Conservation (phyloP, 1,284 basidiomycete species). For the Malassezia dermatis region DNA sequence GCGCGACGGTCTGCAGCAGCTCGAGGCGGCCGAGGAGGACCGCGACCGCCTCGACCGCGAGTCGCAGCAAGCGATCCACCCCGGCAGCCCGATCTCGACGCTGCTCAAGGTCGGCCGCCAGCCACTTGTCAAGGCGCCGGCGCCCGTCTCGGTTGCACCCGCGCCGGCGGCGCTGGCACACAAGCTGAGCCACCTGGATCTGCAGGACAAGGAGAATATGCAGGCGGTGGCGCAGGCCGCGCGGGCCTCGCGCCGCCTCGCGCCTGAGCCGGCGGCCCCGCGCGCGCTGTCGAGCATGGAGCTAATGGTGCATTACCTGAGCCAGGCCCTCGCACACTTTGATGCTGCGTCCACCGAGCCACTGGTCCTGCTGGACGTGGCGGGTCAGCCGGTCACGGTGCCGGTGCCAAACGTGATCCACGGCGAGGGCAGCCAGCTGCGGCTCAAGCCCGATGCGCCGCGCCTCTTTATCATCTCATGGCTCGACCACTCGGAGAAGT, state of each 20-base stretch:
- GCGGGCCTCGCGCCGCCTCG: not conserved
- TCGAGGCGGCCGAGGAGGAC: slow-evolving; percentile 38
- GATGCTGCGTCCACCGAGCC: slow-evolving; percentile 50
- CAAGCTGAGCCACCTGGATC: slow-evolving; percentile 18
- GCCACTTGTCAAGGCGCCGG: slow-evolving; percentile 34
- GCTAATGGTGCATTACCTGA: slow-evolving; percentile 57
- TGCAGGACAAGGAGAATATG: slow-evolving; percentile 35
- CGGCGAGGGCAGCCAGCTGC: slow-evolving; percentile 49
- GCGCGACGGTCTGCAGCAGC: slow-evolving; percentile 24
- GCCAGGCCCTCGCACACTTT: slow-evolving; percentile 60
- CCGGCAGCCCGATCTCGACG: slow-evolving; percentile 84
- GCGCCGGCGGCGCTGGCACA: slow-evolving; percentile 15
- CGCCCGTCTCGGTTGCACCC: slow-evolving; percentile 13
- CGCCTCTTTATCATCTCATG: slow-evolving; percentile 86
- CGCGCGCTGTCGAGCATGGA: slow-evolving; percentile 23
- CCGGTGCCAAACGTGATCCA: slow-evolving; percentile 14
- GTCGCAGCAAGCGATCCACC: slow-evolving; percentile 87
- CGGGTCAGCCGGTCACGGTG: slow-evolving; percentile 12
- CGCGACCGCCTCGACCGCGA: slow-evolving; percentile 61
- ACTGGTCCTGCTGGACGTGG: slow-evolving; percentile 49
- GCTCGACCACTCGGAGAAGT: slow-evolving; percentile 97
- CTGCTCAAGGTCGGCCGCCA: slow-evolving; percentile 55
- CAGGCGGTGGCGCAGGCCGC: not conserved
- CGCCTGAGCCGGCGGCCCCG: not conserved
- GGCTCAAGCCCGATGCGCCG: slow-evolving; percentile 55